Base-by-base conservation (phyloP, 129 eudicot species). In the Pseudognaphalium luteoalbum region DNA sequence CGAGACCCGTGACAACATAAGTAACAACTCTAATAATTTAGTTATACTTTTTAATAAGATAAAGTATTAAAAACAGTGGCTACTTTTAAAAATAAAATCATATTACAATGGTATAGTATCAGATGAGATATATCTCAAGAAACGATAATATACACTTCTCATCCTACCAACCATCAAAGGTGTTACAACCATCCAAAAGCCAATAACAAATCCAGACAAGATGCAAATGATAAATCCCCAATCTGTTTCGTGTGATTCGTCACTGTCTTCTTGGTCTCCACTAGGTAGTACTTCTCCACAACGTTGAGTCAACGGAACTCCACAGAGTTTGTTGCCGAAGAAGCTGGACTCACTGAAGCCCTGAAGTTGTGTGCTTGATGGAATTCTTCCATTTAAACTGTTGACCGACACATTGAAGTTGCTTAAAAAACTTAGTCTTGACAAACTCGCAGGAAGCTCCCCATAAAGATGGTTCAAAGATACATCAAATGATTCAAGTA, bases 311-410 rank as follows among this genome's bases (percentile, higher is more conserved):
- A 73, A 41, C 1, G 77, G 77, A 14, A 57, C 51, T 35, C 88
- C 86, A 81, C 86, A 85, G 3, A 85, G 81, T 8, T 62, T 66
- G 66, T 85, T 85, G 4, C 79, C 86, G 3, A 32, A 10, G 71
- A 60, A 78, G 71, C 73, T 82, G 10, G 86, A 66, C 30, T 67
- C 77, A 28, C 57, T 29, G 6, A 85, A 79, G 7, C 65, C 58
- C 22, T 85, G 88, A 32, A 85, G 75, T 30, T 81, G 88, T 10
- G 74, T 68, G 14, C 85, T 72, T 7, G 72, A 57, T 19, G 79
- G 88, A 16, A 85, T 75, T 54, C 76, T 54, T 33, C 88, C 86
- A 4, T 75, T 71, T 14, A 83, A 66, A 17, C 47, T 74, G 70
- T 83, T 83, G 83, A 17, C 62, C 0, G 87, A 79, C 63, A 83